These are phyloP conservation scores for Vanderwaltozyma polyspora DNA, from an alignment of 805 yeast genomes.

Conservation along the genomic window DNA sequence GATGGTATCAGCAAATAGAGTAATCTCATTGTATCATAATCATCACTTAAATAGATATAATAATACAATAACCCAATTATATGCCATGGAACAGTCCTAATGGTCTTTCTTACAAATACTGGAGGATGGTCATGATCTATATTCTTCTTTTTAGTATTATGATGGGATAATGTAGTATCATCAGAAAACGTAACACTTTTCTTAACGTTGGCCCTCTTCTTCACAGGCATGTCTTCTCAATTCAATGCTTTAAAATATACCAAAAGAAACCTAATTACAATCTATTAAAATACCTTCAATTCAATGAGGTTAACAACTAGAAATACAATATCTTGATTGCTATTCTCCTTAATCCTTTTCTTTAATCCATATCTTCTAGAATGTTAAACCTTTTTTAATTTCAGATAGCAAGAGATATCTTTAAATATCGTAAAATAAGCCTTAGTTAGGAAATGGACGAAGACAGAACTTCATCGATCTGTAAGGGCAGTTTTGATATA, in stretches of 20 bases:
- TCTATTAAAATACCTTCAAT: too few relatives aligned
- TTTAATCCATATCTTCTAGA: too few relatives aligned
- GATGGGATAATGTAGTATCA: conserved; percentile 21
- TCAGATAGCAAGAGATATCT: too few relatives aligned
- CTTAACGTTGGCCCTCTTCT: conserved; percentile 11
- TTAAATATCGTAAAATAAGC: too few relatives aligned
- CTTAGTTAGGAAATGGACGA: too few relatives aligned
- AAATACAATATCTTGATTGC: too few relatives aligned
- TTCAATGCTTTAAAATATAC: neutral
- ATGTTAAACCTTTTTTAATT: too few relatives aligned
- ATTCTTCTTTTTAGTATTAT: conserved; percentile 14
- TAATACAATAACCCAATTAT: conserved; percentile 26
- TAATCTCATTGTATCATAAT: conserved; percentile 20
- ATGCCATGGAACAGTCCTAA: conserved; percentile 24
- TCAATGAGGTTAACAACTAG: too few relatives aligned
- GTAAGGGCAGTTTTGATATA: too few relatives aligned
- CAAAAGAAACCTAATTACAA: too few relatives aligned
- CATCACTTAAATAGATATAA: conserved; percentile 20
- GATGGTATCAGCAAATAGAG: conserved; percentile 21
- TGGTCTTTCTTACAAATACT: conserved; percentile 23
- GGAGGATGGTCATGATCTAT: conserved; percentile 23
- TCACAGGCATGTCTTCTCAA: conserved; percentile 12
- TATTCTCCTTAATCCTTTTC: too few relatives aligned
- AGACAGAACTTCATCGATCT: too few relatives aligned
- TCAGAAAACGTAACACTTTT: conserved; percentile 27